These are phyloP conservation scores for Rhodotorula diobovata DNA, from an alignment of 768 basidiomycete genomes.

Conservation along the genomic window DNA sequence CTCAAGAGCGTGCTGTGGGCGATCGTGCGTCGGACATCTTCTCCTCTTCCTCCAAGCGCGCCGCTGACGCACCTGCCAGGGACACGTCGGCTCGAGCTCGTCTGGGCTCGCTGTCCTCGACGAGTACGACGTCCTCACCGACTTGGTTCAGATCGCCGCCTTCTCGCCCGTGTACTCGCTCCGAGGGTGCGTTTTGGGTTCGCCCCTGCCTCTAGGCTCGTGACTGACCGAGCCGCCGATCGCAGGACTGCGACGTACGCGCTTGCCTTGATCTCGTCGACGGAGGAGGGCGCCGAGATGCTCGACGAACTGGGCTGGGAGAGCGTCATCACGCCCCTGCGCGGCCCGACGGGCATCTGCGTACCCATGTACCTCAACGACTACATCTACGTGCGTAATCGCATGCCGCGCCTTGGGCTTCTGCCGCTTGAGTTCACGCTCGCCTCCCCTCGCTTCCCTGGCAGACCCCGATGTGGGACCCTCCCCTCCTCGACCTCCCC, in stretches of 20 bases:
- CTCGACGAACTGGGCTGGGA: constrained; percentile 91
- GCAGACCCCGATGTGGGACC: constrained; percentile 35
- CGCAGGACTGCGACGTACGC: constrained; percentile 92
- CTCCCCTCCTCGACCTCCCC: constrained; percentile 1
- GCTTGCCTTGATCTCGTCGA: constrained; percentile 84
- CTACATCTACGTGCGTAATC: constrained; percentile 51
- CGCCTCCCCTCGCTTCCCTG: background rate
- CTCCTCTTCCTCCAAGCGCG: too few relatives aligned
- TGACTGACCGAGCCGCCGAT: background rate
- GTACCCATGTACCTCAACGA: constrained; percentile 76
- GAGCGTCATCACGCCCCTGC: constrained; percentile 77
- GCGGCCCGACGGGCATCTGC: constrained; percentile 82
- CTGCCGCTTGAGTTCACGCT: too few relatives aligned
- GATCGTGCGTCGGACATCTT: constrained; percentile 56
- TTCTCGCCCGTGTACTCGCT: constrained; percentile 83
- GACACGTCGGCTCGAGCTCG: constrained; percentile 46
- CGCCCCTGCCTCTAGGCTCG: background rate
- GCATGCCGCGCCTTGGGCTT: background rate
- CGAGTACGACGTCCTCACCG: constrained; percentile 87
- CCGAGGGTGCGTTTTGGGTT: constrained; percentile 63
- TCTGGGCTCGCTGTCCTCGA: constrained; percentile 92
- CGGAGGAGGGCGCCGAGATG: constrained; percentile 85
- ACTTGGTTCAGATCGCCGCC: constrained; percentile 84
- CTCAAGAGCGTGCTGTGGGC: constrained; percentile 96
- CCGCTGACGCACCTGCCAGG: constrained; percentile 53